phyloP scores from a whole-genome alignment of 2,329 filamentous ascomycete genomes.

The Alternaria ethzedia region DNA sequence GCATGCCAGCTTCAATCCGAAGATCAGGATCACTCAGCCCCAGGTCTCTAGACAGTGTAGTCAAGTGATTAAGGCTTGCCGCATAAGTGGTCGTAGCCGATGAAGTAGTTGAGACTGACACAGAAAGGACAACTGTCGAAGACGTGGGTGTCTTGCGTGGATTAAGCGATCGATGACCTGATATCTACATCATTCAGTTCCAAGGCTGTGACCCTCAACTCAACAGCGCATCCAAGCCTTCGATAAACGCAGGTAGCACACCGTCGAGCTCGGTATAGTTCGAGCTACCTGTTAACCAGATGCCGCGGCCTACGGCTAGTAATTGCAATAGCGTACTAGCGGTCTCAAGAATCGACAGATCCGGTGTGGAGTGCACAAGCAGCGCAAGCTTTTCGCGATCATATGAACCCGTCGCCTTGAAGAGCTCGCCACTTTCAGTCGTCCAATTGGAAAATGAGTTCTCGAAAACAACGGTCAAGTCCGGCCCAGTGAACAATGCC shows the following conservation, averaged over 20 bases:
- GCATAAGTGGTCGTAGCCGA: not conserved
- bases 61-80: not conserved
- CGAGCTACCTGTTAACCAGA: conserved; percentile 23
- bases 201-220: conserved; percentile 1
- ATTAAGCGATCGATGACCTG: conserved; percentile 1
- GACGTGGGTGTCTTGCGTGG: not conserved
- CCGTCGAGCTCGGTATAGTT: conserved; percentile 29
- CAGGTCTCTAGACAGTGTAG: not conserved
- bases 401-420: conserved; percentile 17
- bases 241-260: conserved; percentile 23
- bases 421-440: conserved; percentile 4
- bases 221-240: conserved; percentile 22
- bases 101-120: not conserved
- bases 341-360: conserved; percentile 14
- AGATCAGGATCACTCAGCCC: not conserved
- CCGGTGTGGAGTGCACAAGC: conserved; percentile 29
- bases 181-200: conserved; percentile 1
- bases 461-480: conserved; percentile 31
- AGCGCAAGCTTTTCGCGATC: conserved; percentile 21
- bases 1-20: not conserved
- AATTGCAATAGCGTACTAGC: conserved; percentile 18
- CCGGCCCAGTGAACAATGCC: conserved; percentile 6
- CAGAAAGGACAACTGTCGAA: not conserved
- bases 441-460: conserved; percentile 26
- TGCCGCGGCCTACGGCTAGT: conserved; percentile 18